Evolutionary conservation across 331 rosid genomes (phyloP).

Genomic region (Ulmus americana): DNA sequence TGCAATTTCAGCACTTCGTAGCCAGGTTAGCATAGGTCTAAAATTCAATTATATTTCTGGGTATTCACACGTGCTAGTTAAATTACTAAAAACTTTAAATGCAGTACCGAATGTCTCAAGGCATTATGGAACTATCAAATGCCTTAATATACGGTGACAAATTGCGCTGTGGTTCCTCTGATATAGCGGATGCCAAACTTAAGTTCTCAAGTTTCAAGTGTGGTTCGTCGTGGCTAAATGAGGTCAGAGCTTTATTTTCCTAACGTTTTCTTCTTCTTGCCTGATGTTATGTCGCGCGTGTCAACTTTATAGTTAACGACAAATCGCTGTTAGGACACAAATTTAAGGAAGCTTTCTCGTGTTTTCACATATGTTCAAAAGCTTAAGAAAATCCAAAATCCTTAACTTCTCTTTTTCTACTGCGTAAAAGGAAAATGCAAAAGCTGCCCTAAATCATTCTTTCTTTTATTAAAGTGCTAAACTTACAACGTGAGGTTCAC

Average conservation of each 20-base stretch:
- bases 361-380: neutral
- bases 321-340: neutral
- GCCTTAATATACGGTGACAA: conserved; percentile 85
- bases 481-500: neutral
- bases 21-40: conserved; percentile 52
- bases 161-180: conserved; percentile 80
- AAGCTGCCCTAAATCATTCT: neutral
- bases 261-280: conserved; percentile 6
- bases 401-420: too few relatives aligned
- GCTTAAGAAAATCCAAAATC: too few relatives aligned
- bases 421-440: neutral
- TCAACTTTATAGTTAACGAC: neutral
- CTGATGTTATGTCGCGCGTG: conserved; percentile 3
- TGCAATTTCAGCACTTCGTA: conserved; percentile 77
- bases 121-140: conserved; percentile 85
- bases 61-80: conserved; percentile 12
- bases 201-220: conserved; percentile 39
- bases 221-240: conserved; percentile 59
- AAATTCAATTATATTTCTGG: conserved; percentile 3
- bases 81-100: conserved; percentile 31
- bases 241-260: conserved; percentile 43
- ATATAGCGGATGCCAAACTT: conserved; percentile 68
- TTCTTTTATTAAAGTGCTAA: neutral
- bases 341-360: neutral
- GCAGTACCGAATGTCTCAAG: conserved; percentile 93